Evolutionary conservation across 106 monocot genomes (phyloP).

Genomic region (Posidonia australis): DNA sequence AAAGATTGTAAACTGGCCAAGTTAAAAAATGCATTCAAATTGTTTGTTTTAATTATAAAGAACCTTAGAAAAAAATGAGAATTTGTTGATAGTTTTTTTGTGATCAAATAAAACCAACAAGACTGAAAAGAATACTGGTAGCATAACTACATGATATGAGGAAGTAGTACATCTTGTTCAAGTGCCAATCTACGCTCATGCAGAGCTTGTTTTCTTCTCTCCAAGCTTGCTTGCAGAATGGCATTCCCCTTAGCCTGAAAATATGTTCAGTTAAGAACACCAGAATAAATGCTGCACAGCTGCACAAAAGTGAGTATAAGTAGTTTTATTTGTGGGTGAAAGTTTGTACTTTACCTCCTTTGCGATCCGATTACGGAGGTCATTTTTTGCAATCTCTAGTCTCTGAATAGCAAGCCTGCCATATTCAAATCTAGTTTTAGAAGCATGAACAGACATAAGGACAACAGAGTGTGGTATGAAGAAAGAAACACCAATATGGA

Average conservation of each 20-base stretch:
- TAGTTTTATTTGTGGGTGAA: neutral
- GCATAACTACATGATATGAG: neutral
- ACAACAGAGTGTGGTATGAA: neutral
- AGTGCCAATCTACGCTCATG: constrained; percentile 92
- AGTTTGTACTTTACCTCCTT: constrained; percentile 64
- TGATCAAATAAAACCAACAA: too few species aligned
- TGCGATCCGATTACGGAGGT: constrained; percentile 73
- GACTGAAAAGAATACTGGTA: too few species aligned
- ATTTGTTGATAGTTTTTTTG: too few species aligned
- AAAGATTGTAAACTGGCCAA: too few species aligned
- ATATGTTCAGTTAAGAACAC: neutral
- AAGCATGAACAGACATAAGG: neutral
- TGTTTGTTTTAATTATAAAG: too few species aligned
- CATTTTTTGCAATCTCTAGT: constrained; percentile 94
- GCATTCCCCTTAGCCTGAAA: constrained; percentile 98
- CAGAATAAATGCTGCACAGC: neutral
- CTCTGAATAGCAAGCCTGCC: constrained; percentile 99
- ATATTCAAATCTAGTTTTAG: too few species aligned
- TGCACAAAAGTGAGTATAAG: neutral
- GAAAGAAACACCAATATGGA: neutral
- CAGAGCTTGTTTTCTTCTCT: constrained; percentile 98
- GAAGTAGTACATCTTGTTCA: constrained; percentile 85
- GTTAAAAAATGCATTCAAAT: too few species aligned
- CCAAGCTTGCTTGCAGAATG: constrained; percentile 94
- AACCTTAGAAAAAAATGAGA: too few species aligned